Evolutionary conservation across 148 eudicot genomes (phyloP).

Genomic region (Silene uniflora): DNA sequence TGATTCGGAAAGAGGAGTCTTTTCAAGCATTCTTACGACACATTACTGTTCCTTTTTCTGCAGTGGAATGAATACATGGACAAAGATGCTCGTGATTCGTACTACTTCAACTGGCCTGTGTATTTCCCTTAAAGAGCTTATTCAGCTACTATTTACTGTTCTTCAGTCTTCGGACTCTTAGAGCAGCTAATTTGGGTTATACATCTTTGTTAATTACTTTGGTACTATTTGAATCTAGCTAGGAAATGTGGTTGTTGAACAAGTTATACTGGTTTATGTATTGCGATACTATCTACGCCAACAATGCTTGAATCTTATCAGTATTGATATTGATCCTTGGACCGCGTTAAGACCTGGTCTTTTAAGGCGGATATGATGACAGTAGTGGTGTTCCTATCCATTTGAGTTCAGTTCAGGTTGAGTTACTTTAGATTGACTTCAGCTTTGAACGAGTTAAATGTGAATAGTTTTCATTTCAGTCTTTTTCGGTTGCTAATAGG

Average conservation of each 20-base stretch:
- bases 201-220: neutral
- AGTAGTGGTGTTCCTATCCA: too few relatives aligned
- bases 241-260: neutral
- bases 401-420: too few relatives aligned
- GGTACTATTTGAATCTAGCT: neutral
- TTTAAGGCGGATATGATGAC: too few relatives aligned
- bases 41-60: constrained; percentile 22
- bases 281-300: neutral
- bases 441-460: too few relatives aligned
- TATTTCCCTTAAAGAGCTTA: constrained; percentile 50
- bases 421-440: too few relatives aligned
- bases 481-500: too few relatives aligned
- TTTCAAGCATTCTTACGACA: neutral
- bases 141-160: constrained; percentile 6
- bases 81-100: constrained; percentile 62
- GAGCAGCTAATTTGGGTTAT: neutral
- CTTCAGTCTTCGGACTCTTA: neutral
- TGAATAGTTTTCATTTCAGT: too few relatives aligned
- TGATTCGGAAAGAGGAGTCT: neutral
- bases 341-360: too few relatives aligned
- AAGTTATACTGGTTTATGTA: neutral
- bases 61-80: constrained; percentile 81
- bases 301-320: neutral
- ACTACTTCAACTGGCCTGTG: constrained; percentile 86
- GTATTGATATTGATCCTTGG: neutral